Evolutionary conservation across 257 asterid genomes (phyloP).

Genomic region (Avicennia marina): DNA sequence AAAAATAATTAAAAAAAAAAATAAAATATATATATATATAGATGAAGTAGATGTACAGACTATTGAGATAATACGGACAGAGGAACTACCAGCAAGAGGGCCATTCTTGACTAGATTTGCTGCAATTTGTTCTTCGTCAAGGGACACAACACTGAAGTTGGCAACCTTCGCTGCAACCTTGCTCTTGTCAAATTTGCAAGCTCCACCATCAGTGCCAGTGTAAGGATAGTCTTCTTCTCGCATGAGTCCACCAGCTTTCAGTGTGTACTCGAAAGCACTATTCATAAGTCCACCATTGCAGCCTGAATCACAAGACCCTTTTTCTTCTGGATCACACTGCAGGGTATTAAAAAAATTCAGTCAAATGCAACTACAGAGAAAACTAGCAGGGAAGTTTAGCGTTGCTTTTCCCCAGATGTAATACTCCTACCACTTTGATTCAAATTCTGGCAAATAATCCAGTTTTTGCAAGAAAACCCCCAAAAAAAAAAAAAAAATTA

Average conservation of each 20-base stretch:
- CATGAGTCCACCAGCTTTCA: constrained; percentile 87
- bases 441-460: no score
- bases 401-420: no score
- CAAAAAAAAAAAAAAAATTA: no score
- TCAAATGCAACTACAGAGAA: not conserved
- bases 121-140: constrained; percentile 83
- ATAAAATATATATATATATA: not conserved
- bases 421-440: no score
- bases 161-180: constrained; percentile 77
- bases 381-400: no score
- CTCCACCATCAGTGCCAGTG: constrained; percentile 64
- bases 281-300: constrained; percentile 92
- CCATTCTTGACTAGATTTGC: constrained; percentile 88
- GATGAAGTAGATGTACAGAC: not conserved
- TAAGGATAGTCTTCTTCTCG: constrained; percentile 82
- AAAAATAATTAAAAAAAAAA: not conserved
- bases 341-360: not conserved
- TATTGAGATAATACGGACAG: not conserved
- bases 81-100: constrained; percentile 75
- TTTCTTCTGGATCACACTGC: constrained; percentile 89
- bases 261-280: constrained; percentile 80
- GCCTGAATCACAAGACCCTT: constrained; percentile 71
- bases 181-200: constrained; percentile 74
- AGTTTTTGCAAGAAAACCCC: no score
- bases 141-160: constrained; percentile 84